A percentile compares a stretch with the other conserved stretches of the same genome.
Conservation (phyloP, 1,284 basidiomycete species). For the Phylloporus sp. region DNA sequence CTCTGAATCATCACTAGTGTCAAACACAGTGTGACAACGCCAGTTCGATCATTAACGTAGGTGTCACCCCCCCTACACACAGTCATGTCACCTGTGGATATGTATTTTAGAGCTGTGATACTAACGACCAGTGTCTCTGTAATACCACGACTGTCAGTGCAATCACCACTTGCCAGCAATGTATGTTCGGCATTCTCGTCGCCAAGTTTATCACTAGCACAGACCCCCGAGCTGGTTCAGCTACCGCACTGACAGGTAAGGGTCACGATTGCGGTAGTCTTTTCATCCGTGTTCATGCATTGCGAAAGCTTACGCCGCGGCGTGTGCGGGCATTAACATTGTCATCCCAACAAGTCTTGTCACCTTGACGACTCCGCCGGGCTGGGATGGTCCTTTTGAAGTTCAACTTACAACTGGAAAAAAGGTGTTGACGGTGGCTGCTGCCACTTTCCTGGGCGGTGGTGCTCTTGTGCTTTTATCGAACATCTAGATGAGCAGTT, state of each 20-base stretch:
- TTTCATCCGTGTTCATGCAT: neutral
- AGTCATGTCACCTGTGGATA: neutral
- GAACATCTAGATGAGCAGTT: conserved; percentile 43
- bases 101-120: conserved; percentile 28
- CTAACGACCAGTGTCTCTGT: conserved; percentile 58
- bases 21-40: conserved; percentile 43
- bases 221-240: conserved; percentile 59
- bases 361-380: conserved; percentile 48
- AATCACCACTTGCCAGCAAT: conserved; percentile 61
- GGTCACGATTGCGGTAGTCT: conserved; percentile 14
- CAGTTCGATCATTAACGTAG: conserved; percentile 41
- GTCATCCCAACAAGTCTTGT: conserved; percentile 42
- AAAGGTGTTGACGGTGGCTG: conserved; percentile 50
- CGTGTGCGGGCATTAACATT: conserved; percentile 45
- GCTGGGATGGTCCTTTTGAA: conserved; percentile 64
- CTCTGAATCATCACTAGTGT: conserved; percentile 46
- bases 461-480: conserved; percentile 53
- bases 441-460: conserved; percentile 50
- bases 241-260: conserved; percentile 54
- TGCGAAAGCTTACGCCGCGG: conserved; percentile 51
- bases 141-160: conserved; percentile 39
- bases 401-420: conserved; percentile 45
- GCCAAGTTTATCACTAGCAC: conserved; percentile 48
- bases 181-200: conserved; percentile 62
- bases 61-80: conserved; percentile 21